These are phyloP conservation scores for Inga oerstediana DNA, from an alignment of 306 rosid species.

Conservation along the genomic window DNA sequence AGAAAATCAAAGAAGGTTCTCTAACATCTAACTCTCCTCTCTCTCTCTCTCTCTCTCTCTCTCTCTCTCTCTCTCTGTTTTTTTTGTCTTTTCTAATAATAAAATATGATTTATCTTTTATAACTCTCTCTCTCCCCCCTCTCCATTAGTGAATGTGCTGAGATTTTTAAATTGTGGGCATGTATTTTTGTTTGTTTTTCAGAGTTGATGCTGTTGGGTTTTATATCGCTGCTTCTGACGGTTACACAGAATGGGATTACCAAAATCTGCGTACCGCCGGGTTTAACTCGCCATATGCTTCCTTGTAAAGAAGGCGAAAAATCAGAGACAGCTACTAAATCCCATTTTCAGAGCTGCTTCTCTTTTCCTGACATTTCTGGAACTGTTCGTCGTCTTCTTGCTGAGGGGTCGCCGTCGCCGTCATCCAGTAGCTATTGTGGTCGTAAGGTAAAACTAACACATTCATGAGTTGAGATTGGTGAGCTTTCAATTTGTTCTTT, in stretches of 20 bases:
- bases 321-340: constrained; percentile 12
- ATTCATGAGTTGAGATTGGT: not conserved
- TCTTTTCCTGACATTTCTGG: constrained; percentile 33
- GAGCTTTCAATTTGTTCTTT: not conserved
- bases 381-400: constrained; percentile 47
- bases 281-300: constrained; percentile 52
- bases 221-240: constrained; percentile 84
- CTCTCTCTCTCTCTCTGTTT: too few species aligned
- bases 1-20: constrained; percentile 81
- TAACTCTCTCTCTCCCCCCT: too few species aligned
- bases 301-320: constrained; percentile 52
- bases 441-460: constrained; percentile 50
- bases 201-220: constrained; percentile 94
- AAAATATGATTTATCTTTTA: not conserved
- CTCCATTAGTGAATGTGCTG: not conserved
- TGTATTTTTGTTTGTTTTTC: constrained; percentile 1
- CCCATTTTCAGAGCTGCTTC: constrained; percentile 53
- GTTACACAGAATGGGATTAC: constrained; percentile 68
- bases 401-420: constrained; percentile 13
- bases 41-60: not conserved
- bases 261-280: constrained; percentile 59
- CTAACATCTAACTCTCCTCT: too few species aligned
- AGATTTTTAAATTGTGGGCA: not conserved
- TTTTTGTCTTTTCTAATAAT: not conserved
- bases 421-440: constrained; percentile 47